Evolutionary conservation across 108 stramenopile genomes (phyloP), one percentile per base, ranked within the genome.

Genomic region (Phaeodactylum tricornutum): DNA sequence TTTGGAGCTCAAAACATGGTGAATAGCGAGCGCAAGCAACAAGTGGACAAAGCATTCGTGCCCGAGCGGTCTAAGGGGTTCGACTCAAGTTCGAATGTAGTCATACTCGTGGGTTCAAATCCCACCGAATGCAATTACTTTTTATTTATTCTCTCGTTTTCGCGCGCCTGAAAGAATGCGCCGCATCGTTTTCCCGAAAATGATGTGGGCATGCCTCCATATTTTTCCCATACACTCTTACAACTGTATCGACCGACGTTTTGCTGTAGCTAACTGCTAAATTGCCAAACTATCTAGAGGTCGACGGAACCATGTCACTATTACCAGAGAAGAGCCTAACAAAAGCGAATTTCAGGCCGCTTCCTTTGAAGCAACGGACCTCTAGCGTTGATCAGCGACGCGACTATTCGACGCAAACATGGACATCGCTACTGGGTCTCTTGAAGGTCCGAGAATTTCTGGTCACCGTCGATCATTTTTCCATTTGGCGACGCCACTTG

Each of bases 321-420:
- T n/a, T n/a, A n/a, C n/a, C n/a, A n/a, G n/a, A n/a, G n/a, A n/a
- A n/a, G 38, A 40, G 38, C 21, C 38, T 20, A 21, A 45, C n/a
- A 45, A 25, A 45, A 4, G 26, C 19, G 44, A 45, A 29, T 4
- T n/a, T 15, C 20, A 58, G 37, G 41, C 71, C 71, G 16, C 29
- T 57, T 27, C 59, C 67, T 12, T 48, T 75, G 59, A 75, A 75
- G 62, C 74, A 75, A 43, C 61, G 74, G n/a, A 75, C 74, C 16
- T 75, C 74, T 15, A 57, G 54, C 14, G 27, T 53, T 14, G 62
- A 70, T 38, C 47, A 54, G 14, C 60, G 66, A 7, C 54, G 65
- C 1, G 74, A 75, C 42, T 59, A 50, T 28, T 50, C 61, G 1
- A 24, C 48, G 35, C 42, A 58, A 4, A 75, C 74, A 9, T 71